phyloP scores from a whole-genome alignment of 2,329 filamentous ascomycete species.

The Sclerotinia subarctica region DNA sequence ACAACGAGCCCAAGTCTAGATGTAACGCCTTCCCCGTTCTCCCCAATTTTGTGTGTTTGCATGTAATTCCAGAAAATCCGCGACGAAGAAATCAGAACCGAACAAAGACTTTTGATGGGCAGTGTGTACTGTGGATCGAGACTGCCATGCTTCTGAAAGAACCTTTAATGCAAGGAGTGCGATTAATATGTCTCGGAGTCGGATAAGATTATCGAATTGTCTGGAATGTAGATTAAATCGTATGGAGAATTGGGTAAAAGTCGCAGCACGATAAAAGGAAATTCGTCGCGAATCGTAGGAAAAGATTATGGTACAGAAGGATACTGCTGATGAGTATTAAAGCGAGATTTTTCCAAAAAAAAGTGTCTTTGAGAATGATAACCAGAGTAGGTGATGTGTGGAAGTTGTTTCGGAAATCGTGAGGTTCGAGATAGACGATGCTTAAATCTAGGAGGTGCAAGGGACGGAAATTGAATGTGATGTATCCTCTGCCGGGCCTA shows the following conservation, averaged over 20 bases:
- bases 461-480: conserved; percentile 2
- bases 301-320: conserved; percentile 21
- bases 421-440: conserved; percentile 20
- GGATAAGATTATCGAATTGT: conserved; percentile 12
- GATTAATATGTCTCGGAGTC: conserved; percentile 14
- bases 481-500: background rate
- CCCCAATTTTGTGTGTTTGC: conserved; percentile 16
- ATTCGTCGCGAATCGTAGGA: conserved; percentile 23
- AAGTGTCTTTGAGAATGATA: conserved; percentile 8
- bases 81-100: conserved; percentile 15
- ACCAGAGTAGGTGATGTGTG: background rate
- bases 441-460: background rate
- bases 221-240: conserved; percentile 21
- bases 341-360: conserved; percentile 19
- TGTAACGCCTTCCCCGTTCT: conserved; percentile 30
- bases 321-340: conserved; percentile 19
- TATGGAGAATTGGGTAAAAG: conserved; percentile 10
- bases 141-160: conserved; percentile 22
- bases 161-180: conserved; percentile 19
- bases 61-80: conserved; percentile 16
- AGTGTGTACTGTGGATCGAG: conserved; percentile 33
- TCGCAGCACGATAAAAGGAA: conserved; percentile 22
- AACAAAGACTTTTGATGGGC: conserved; percentile 12
- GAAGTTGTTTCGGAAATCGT: conserved; percentile 13
- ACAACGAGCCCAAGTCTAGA: conserved; percentile 29